Evolutionary conservation across 2,329 filamentous ascomycete species (phyloP), one percentile per base, ranked within the genome.

Genomic region (Exophiala sp.): DNA sequence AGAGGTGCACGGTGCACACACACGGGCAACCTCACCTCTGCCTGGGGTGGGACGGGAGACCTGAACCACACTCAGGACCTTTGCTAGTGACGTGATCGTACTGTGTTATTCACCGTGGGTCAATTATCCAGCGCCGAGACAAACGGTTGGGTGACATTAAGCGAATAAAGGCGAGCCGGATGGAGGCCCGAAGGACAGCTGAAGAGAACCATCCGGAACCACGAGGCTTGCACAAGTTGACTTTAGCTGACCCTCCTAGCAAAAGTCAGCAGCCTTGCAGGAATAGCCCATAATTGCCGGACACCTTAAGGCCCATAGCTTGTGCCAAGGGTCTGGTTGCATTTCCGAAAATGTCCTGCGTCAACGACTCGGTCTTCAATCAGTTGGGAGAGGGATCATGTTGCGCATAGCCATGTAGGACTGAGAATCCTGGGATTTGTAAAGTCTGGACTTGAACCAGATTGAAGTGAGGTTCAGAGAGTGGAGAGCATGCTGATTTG

Each of bases 161-260:
- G 48, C 48, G 48, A 51, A 51, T 51, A 34, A 35, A 51, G 41
- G 48, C 48, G 48, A 51, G 48, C 48, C 24, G 24, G 24, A 29
- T 29, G 24, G 24, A 29, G 24, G 24, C 24, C 24, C 24, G 24
- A 29, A 29, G 24, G 24, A 29, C 24, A 29, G 24, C 7, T 29
- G 24, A 29, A 29, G 24, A 29, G 24, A 29, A 29, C 24, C 24
- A 29, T 29, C 24, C 24, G 24, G 24, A 29, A 29, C 24, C 24
- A 29, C 35, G 35, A 38, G 35, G 35, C 35, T 38, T 38, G 35
- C 35, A 5, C 35, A 12, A 38, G 35, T 12, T 16, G 35, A 12
- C 35, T 38, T 38, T 38, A 36, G 34, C 11, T 36, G 10, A 36
- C 5, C 35, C 5, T 38, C 35, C 35, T 10, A 38, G 35, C 10